Conservation (phyloP, 2,329 filamentous ascomycete genomes). For the Fusarium mangiferae region DNA sequence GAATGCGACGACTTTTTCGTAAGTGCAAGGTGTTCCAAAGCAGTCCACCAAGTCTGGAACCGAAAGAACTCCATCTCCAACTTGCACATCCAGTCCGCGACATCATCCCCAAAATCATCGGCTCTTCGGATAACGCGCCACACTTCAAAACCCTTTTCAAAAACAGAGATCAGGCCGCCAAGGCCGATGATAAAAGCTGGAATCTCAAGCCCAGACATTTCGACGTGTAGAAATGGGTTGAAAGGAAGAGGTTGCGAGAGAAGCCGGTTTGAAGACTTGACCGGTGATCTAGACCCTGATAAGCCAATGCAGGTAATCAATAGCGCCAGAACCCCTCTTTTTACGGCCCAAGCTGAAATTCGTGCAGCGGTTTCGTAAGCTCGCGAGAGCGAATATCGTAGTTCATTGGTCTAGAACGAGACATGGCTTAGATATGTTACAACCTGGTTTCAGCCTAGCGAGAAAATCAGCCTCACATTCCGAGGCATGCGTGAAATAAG, state of each 20-base stretch:
- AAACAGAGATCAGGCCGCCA: not conserved
- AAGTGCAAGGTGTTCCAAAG: not conserved
- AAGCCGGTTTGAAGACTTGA: not conserved
- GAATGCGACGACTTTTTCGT: not conserved
- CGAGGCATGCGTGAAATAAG: not conserved
- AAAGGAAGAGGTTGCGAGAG: not conserved
- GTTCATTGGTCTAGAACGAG: not conserved
- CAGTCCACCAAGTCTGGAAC: not conserved
- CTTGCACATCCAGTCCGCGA: constrained; percentile 5
- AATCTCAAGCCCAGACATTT: not conserved
- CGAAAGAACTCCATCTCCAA: constrained; percentile 3
- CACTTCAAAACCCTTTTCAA: not conserved
- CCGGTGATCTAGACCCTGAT: not conserved
- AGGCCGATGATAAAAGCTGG: not conserved
- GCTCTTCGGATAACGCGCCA: not conserved
- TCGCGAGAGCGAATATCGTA: not conserved
- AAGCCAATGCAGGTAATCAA: not conserved
- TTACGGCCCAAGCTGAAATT: not conserved
- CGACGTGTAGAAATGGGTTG: not conserved
- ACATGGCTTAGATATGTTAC: not conserved
- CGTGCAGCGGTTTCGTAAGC: not conserved
- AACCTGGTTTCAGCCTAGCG: not conserved
- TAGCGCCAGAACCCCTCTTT: not conserved
- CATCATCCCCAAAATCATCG: not conserved
- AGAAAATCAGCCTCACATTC: not conserved